Conservation (phyloP, 1,284 basidiomycete species). For the Cutaneotrichosporon cutaneum region DNA sequence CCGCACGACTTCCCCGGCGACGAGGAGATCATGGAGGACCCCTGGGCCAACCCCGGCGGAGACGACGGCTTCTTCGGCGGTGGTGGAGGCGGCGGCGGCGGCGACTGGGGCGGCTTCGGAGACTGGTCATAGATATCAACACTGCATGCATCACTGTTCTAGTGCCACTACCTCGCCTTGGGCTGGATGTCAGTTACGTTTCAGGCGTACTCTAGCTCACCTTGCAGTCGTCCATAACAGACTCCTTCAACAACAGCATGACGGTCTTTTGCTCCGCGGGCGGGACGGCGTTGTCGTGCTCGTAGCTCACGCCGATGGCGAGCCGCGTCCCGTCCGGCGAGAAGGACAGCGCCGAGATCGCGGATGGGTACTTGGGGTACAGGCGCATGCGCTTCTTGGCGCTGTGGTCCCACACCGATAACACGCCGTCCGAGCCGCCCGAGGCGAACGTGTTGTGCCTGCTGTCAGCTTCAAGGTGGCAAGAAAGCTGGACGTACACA, state of each 20-base stretch:
- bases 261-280: slow-evolving; percentile 42
- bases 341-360: slow-evolving; percentile 74
- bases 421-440: slow-evolving; percentile 84
- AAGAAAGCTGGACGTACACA: slow-evolving; percentile 57
- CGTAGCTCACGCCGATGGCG: slow-evolving; percentile 79
- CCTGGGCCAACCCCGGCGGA: slow-evolving; percentile 18
- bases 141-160: slow-evolving; percentile 16
- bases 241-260: slow-evolving; percentile 50
- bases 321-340: slow-evolving; percentile 77
- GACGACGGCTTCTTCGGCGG: slow-evolving; percentile 32
- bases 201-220: slow-evolving; percentile 21
- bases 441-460: slow-evolving; percentile 94
- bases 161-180: slow-evolving; percentile 13
- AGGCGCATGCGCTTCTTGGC: slow-evolving; percentile 93
- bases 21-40: slow-evolving; percentile 28
- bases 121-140: slow-evolving; percentile 28
- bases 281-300: slow-evolving; percentile 73
- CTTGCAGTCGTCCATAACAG: slow-evolving; percentile 54
- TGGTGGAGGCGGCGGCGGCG: slow-evolving; percentile 13
- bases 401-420: slow-evolving; percentile 94
- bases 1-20: slow-evolving; percentile 7
- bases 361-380: slow-evolving; percentile 72
- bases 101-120: slow-evolving; percentile 31
- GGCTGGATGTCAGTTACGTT: slow-evolving; percentile 12
- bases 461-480: slow-evolving; percentile 3